Conservation (phyloP, 441 rosid genomes). For the Croton laevigatus region DNA sequence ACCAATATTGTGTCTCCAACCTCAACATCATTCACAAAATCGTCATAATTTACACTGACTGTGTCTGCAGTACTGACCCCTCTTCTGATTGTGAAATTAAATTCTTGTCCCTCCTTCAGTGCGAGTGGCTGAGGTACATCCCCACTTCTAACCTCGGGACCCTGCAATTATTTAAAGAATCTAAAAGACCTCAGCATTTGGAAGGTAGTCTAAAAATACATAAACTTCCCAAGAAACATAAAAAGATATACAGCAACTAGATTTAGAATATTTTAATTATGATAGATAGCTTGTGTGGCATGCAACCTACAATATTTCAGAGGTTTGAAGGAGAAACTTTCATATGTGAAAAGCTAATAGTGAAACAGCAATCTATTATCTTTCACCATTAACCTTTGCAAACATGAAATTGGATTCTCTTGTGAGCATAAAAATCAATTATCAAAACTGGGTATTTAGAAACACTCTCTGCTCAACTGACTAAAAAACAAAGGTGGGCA, state of each 20-base stretch:
- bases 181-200: neutral
- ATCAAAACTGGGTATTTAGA: neutral
- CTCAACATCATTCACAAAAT: conserved; percentile 84
- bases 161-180: conserved; percentile 38
- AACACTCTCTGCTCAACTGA: neutral
- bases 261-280: neutral
- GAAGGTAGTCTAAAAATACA: neutral
- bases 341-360: neutral
- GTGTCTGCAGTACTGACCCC: conserved; percentile 73
- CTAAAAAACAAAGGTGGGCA: neutral
- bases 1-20: conserved; percentile 84
- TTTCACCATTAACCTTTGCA: neutral
- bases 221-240: neutral
- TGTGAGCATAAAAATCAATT: neutral
- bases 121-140: conserved; percentile 83
- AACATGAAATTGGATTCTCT: neutral
- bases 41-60: conserved; percentile 94
- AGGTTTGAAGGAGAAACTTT: neutral
- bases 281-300: neutral
- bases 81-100: conserved; percentile 81
- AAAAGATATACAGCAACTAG: neutral
- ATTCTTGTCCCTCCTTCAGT: conserved; percentile 80
- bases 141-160: conserved; percentile 99
- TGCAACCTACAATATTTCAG: neutral
- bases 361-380: neutral